These are phyloP conservation scores for Lepiota brunneoincarnata DNA, from an alignment of 768 basidiomycete genomes.

Conservation along the genomic window DNA sequence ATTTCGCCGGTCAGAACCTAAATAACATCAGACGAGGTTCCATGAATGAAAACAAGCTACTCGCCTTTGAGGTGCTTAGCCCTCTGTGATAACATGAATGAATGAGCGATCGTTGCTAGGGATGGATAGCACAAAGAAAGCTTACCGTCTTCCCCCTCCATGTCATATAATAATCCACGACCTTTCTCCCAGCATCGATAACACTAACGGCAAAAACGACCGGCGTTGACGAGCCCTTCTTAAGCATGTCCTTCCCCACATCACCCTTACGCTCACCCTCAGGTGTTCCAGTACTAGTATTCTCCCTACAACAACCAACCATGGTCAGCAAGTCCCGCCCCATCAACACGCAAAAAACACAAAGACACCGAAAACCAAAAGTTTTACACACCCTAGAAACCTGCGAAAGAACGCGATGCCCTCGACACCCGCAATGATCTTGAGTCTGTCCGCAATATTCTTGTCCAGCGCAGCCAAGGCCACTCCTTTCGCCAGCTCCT, in stretches of 20 bases:
- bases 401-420: conserved; percentile 39
- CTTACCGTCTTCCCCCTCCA: conserved; percentile 43
- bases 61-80: conserved; percentile 21
- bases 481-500: conserved; percentile 33
- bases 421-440: conserved; percentile 39
- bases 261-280: background rate
- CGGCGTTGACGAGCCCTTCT: conserved; percentile 23
- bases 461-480: conserved; percentile 26
- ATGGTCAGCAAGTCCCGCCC: background rate
- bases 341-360: background rate
- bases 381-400: conserved; percentile 41
- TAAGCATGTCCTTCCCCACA: background rate
- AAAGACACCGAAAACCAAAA: background rate
- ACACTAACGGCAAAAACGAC: conserved; percentile 47
- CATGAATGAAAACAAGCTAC: background rate
- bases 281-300: background rate
- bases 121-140: conserved; percentile 7
- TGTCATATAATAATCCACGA: conserved; percentile 50
- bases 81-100: conserved; percentile 16
- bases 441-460: conserved; percentile 32
- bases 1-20: conserved; percentile 23
- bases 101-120: background rate
- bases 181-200: conserved; percentile 34
- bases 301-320: background rate
- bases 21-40: background rate